Percentiles rank a stretch among this genome's conserved stretches.
Evolutionary conservation across 257 asterid genomes (phyloP).

Genomic region (Paraleonurus japonicus): DNA sequence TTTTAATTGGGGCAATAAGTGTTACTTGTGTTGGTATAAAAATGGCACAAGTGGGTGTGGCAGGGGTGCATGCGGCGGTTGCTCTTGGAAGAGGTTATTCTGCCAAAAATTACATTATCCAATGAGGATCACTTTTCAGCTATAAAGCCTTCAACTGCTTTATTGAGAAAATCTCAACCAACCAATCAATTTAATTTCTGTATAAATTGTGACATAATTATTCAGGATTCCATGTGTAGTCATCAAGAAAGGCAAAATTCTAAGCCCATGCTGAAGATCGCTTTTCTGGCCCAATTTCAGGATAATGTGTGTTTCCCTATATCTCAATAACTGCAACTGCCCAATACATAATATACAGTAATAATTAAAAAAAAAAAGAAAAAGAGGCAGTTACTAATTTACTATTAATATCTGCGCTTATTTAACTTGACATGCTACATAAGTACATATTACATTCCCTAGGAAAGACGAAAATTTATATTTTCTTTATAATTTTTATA

Average conservation of each 20-base stretch:
- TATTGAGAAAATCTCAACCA: slow-evolving; percentile 20
- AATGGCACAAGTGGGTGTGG: background rate
- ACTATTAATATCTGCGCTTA: background rate
- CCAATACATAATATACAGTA: no score
- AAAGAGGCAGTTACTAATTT: background rate
- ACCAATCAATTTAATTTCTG: background rate
- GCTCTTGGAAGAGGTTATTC: slow-evolving; percentile 31
- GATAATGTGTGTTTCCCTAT: background rate
- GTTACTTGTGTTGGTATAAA: no score
- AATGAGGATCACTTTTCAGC: slow-evolving; percentile 8
- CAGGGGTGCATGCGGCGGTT: slow-evolving; percentile 4
- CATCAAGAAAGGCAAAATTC: slow-evolving; percentile 3
- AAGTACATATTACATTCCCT: no score
- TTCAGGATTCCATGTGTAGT: slow-evolving; percentile 16
- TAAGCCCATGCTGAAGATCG: slow-evolving; percentile 4
- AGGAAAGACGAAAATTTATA: no score
- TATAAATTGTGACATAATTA: background rate
- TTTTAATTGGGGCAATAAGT: no score
- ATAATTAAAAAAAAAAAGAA: background rate
- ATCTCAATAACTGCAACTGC: background rate
- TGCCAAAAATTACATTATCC: slow-evolving; percentile 17
- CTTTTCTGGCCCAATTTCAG: slow-evolving; percentile 14
- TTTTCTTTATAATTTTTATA: no score
- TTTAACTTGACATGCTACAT: background rate
- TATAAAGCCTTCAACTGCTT: slow-evolving; percentile 8